Evolutionary conservation across 768 basidiomycete species (phyloP).

Genomic region (Podaxis pistillaris): DNA sequence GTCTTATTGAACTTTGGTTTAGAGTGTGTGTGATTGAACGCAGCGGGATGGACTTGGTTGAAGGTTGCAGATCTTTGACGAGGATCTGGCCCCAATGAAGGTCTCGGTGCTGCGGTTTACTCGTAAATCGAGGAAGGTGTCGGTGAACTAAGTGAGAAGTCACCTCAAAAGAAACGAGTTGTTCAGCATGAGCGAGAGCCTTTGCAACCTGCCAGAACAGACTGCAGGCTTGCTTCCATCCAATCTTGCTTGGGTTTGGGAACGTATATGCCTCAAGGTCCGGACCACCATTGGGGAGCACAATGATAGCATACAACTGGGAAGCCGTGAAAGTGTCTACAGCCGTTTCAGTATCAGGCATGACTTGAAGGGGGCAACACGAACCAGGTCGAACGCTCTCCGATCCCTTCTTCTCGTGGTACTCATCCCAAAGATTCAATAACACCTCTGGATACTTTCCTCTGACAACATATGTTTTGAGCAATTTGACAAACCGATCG

Average conservation of each 20-base stretch:
- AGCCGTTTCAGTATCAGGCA: neutral
- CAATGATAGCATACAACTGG: constrained; percentile 87
- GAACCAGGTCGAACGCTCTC: constrained; percentile 85
- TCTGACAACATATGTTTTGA: constrained; percentile 82
- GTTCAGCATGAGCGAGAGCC: constrained; percentile 77
- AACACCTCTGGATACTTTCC: constrained; percentile 82
- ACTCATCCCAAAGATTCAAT: constrained; percentile 86
- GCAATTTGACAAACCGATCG: constrained; percentile 74
- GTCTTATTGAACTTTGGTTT: constrained; percentile 25
- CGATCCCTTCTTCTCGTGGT: constrained; percentile 68
- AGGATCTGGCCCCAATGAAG: constrained; percentile 98
- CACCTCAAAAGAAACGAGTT: constrained; percentile 85
- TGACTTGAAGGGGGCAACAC: constrained; percentile 8
- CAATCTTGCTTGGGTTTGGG: constrained; percentile 47
- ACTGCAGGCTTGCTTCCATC: constrained; percentile 85
- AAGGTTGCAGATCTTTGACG: constrained; percentile 51
- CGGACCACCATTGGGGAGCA: constrained; percentile 85
- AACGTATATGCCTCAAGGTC: constrained; percentile 90
- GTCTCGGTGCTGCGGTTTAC: constrained; percentile 86
- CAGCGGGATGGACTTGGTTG: constrained; percentile 19
- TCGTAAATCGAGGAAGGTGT: neutral
- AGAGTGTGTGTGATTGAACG: constrained; percentile 28
- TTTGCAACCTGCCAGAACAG: constrained; percentile 90
- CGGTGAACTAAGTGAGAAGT: constrained; percentile 18
- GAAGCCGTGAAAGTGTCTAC: constrained; percentile 71